Percentiles rank a stretch among this genome's conserved stretches.
These are phyloP conservation scores for Casuarina equisetifolia DNA, from an alignment of 306 rosid genomes.

Conservation along the genomic window DNA sequence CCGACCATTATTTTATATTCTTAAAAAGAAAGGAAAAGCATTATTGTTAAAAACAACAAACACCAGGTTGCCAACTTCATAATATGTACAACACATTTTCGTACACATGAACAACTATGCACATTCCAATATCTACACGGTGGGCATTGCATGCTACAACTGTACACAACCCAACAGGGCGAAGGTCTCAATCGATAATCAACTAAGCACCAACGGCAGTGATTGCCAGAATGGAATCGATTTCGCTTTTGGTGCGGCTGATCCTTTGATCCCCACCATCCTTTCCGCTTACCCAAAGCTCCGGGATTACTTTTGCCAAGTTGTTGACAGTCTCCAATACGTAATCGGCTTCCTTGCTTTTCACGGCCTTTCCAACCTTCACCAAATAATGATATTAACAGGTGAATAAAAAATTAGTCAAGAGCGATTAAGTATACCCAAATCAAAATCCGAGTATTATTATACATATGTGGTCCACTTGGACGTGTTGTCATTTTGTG, in stretches of 20 bases:
- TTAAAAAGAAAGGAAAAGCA: not conserved
- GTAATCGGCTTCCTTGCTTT: slow-evolving; percentile 66
- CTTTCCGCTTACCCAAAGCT: slow-evolving; percentile 48
- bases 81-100: slow-evolving; percentile 22
- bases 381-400: not conserved
- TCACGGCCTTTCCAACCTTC: slow-evolving; percentile 62
- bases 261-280: slow-evolving; percentile 36
- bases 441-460: not conserved
- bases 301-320: slow-evolving; percentile 51
- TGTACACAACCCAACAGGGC: not conserved
- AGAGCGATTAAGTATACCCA: too few relatives aligned
- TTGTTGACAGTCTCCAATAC: slow-evolving; percentile 47
- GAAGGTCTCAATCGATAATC: not conserved
- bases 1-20: not conserved
- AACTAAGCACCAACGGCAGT: slow-evolving; percentile 63
- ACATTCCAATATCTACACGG: not conserved
- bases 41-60: not conserved
- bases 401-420: not conserved
- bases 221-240: slow-evolving; percentile 45
- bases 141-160: slow-evolving; percentile 1
- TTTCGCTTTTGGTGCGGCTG: slow-evolving; percentile 48
- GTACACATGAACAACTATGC: slow-evolving; percentile 3
- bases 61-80: not conserved
- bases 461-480: not conserved
- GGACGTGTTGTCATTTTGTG: not conserved